Evolutionary conservation across 768 basidiomycete genomes (phyloP).

Genomic region (Lactifluus volemus): DNA sequence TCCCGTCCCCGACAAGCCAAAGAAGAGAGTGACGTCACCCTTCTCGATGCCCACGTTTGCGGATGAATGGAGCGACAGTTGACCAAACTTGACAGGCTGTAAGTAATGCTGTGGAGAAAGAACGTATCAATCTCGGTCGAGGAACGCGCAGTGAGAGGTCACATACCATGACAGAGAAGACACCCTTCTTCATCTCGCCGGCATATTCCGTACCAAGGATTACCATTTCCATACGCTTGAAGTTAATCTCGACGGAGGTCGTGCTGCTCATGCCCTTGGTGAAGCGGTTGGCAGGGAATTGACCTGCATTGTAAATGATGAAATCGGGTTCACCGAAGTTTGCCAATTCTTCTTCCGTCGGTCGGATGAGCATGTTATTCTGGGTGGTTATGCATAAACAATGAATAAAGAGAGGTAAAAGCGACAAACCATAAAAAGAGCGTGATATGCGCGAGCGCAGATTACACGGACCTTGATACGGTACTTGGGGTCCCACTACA

Average conservation of each 20-base stretch:
- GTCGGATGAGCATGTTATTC: slow-evolving; percentile 99
- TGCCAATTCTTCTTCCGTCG: slow-evolving; percentile 87
- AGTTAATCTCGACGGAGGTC: slow-evolving; percentile 99
- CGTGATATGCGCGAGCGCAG: slow-evolving; percentile 97
- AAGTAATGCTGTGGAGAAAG: slow-evolving; percentile 68
- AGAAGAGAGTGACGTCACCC: slow-evolving; percentile 95
- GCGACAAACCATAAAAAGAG: slow-evolving; percentile 86
- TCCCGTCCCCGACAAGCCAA: slow-evolving; percentile 95
- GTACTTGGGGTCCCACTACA: slow-evolving; percentile 95
- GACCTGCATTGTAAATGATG: slow-evolving; percentile 99
- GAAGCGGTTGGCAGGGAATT: slow-evolving; percentile 99
- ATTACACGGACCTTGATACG: slow-evolving; percentile 99
- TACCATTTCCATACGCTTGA: slow-evolving; percentile 99
- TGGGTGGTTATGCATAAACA: slow-evolving; percentile 25
- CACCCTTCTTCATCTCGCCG: slow-evolving; percentile 99
- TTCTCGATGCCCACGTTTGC: slow-evolving; percentile 90
- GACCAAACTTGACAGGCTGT: slow-evolving; percentile 97
- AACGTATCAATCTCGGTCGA: slow-evolving; percentile 11
- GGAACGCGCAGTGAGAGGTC: neutral
- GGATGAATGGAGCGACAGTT: slow-evolving; percentile 95
- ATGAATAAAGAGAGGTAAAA: neutral
- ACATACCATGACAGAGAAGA: slow-evolving; percentile 93
- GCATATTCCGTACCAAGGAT: slow-evolving; percentile 98
- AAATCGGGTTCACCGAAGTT: slow-evolving; percentile 98
- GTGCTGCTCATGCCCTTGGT: slow-evolving; percentile 99